Conservation (phyloP, 2,329 filamentous ascomycete species). For the Ophiocordyceps australis region DNA sequence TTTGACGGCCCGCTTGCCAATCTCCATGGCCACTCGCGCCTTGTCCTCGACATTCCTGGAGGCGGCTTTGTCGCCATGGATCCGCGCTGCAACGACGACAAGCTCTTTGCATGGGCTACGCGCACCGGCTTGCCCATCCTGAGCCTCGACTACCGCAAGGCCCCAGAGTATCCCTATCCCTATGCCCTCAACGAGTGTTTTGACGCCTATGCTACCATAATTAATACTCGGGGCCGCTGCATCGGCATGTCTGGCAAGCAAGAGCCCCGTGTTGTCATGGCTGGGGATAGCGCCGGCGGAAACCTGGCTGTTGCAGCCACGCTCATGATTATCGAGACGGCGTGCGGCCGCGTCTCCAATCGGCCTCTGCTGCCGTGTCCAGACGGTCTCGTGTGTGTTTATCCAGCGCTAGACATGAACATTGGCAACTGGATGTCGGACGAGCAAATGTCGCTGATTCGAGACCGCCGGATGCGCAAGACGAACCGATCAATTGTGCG, state of each 20-base stretch:
- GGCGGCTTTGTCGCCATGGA: conserved; percentile 96
- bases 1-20: conserved; percentile 76
- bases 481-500: conserved; percentile 64
- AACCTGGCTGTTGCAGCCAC: conserved; percentile 47
- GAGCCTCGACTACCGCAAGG: conserved; percentile 64
- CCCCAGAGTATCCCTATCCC: conserved; percentile 30
- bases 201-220: conserved; percentile 22
- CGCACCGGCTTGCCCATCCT: conserved; percentile 77
- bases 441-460: conserved; percentile 88
- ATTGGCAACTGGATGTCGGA: conserved; percentile 99
- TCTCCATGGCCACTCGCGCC: conserved; percentile 54
- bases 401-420: conserved; percentile 88
- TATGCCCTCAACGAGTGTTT: conserved; percentile 29
- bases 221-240: conserved; percentile 20
- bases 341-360: conserved; percentile 18
- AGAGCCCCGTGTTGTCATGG: conserved; percentile 21
- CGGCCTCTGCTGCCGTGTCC: conserved; percentile 49
- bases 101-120: conserved; percentile 79
- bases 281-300: conserved; percentile 29
- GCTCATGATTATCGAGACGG: conserved; percentile 75
- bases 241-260: conserved; percentile 22
- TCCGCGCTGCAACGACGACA: conserved; percentile 86
- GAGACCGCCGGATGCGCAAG: conserved; percentile 59
- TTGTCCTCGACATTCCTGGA: conserved; percentile 81
- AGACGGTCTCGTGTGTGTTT: conserved; percentile 68